Evolutionary conservation across 1,284 basidiomycete genomes (phyloP).

Genomic region (Meira miltonrushii): DNA sequence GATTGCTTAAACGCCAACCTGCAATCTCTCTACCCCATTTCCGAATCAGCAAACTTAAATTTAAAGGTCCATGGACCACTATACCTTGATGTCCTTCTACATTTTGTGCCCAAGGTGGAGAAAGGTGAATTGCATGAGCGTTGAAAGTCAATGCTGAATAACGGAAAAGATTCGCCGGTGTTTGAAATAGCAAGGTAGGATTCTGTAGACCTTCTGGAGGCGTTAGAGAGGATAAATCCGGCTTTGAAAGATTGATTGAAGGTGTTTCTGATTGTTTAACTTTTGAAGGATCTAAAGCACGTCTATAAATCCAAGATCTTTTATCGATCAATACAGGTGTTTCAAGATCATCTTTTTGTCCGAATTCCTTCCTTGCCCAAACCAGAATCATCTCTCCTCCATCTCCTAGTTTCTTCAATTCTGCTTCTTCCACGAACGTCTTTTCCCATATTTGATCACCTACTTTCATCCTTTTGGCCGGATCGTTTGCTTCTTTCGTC

Average conservation of each 20-base stretch:
- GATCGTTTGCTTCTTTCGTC: background rate
- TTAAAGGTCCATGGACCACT: slow-evolving; percentile 40
- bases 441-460: slow-evolving; percentile 10
- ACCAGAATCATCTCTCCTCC: slow-evolving; percentile 19
- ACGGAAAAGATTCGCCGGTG: slow-evolving; percentile 35
- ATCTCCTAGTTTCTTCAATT: slow-evolving; percentile 7
- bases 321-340: slow-evolving; percentile 6
- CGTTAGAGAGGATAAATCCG: background rate
- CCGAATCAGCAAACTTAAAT: slow-evolving; percentile 27
- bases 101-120: slow-evolving; percentile 35
- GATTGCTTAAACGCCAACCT: background rate
- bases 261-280: too few relatives aligned
- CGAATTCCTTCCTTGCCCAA: slow-evolving; percentile 15
- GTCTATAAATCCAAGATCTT: slow-evolving; percentile 15
- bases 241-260: background rate
- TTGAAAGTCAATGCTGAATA: slow-evolving; percentile 48
- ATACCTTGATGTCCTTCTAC: slow-evolving; percentile 35
- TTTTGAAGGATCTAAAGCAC: background rate
- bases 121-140: slow-evolving; percentile 46
- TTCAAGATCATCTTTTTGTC: background rate
- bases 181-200: slow-evolving; percentile 3
- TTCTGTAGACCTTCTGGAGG: background rate
- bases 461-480: background rate
- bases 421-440: slow-evolving; percentile 14
- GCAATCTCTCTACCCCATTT: slow-evolving; percentile 8